phyloP scores from a whole-genome alignment of 1,284 basidiomycete species.

The Sporisorium exsertum region DNA sequence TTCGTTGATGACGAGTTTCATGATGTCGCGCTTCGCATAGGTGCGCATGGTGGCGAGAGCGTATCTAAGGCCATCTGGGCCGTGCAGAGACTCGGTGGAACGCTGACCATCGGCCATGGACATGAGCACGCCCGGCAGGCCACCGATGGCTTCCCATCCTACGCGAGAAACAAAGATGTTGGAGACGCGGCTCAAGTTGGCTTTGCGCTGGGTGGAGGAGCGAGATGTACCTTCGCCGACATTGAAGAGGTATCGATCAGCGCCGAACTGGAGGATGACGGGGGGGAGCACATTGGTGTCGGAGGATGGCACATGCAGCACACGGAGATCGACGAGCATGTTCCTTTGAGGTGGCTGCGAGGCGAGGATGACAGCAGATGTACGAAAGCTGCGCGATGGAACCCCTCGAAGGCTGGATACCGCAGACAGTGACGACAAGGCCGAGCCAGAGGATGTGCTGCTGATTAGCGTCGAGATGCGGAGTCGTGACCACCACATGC shows the following conservation, averaged over 20 bases:
- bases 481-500: conserved; percentile 32
- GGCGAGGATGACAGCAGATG: background rate
- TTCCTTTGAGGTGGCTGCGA: background rate
- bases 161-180: conserved; percentile 81
- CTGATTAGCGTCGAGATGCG: conserved; percentile 1
- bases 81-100: conserved; percentile 75
- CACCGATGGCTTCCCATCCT: conserved; percentile 72
- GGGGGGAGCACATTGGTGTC: conserved; percentile 82
- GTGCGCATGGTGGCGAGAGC: conserved; percentile 76
- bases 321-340: conserved; percentile 54
- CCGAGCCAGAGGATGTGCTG: conserved; percentile 7
- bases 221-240: conserved; percentile 83
- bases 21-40: conserved; percentile 55
- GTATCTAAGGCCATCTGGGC: conserved; percentile 80
- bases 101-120: conserved; percentile 80
- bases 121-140: conserved; percentile 79
- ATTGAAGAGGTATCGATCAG: conserved; percentile 86
- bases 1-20: conserved; percentile 47
- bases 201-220: conserved; percentile 77
- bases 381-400: conserved; percentile 7
- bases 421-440: background rate
- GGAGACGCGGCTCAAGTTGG: conserved; percentile 76
- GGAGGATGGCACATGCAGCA: conserved; percentile 65
- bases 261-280: conserved; percentile 79
- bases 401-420: background rate